These are phyloP conservation scores for Kwoniella newhampshirensis DNA, from an alignment of 768 basidiomycete species.

Conservation along the genomic window DNA sequence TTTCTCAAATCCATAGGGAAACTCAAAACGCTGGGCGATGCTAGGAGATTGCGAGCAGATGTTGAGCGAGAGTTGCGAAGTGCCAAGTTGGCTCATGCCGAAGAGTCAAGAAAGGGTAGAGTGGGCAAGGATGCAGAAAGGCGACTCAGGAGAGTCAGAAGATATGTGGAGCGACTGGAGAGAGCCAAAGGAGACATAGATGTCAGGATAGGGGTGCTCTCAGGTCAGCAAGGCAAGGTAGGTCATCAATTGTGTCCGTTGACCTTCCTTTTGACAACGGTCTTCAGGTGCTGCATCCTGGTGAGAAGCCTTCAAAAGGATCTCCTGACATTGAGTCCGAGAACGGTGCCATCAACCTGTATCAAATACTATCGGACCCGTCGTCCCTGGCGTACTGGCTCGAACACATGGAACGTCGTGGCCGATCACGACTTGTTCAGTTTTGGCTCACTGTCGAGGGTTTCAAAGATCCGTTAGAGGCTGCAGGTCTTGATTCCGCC, in stretches of 20 bases:
- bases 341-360: slow-evolving; percentile 9
- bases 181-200: slow-evolving; percentile 86
- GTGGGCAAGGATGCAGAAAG: slow-evolving; percentile 86
- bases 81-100: slow-evolving; percentile 60
- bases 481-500: slow-evolving; percentile 60
- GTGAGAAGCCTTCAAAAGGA: slow-evolving; percentile 6
- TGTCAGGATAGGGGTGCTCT: slow-evolving; percentile 75
- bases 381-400: slow-evolving; percentile 91
- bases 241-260: neutral
- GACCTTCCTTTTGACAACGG: no score
- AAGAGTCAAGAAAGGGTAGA: slow-evolving; percentile 10
- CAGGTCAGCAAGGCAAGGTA: slow-evolving; percentile 57
- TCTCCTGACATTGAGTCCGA: slow-evolving; percentile 12
- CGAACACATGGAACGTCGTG: slow-evolving; percentile 94
- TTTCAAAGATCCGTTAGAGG: slow-evolving; percentile 93
- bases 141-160: slow-evolving; percentile 76
- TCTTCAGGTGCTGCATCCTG: no score
- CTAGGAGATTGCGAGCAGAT: slow-evolving; percentile 85
- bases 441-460: slow-evolving; percentile 98
- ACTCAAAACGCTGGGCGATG: slow-evolving; percentile 80
- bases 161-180: slow-evolving; percentile 82
- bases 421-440: slow-evolving; percentile 80
- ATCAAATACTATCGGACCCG: slow-evolving; percentile 72
- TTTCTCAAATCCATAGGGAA: slow-evolving; percentile 82
- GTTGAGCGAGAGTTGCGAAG: slow-evolving; percentile 85